Conservation (phyloP, 1,284 basidiomycete species). For the Apiotrichum mycotoxinovorans region DNA sequence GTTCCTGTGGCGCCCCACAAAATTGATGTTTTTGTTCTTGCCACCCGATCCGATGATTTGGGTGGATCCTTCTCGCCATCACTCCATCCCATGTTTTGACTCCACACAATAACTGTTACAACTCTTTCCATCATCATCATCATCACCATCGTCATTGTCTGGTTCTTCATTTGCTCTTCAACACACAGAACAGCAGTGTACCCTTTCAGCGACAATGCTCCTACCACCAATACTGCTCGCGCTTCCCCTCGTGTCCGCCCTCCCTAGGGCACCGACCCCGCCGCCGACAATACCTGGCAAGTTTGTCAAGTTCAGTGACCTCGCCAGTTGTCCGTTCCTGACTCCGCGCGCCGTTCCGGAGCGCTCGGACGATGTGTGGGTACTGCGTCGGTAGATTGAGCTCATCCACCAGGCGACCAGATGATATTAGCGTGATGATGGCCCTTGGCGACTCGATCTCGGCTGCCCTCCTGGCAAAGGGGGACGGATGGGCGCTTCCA, state of each 20-base stretch:
- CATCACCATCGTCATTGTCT: no score
- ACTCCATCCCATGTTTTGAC: no score
- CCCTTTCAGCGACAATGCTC: no score
- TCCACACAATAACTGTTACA: no score
- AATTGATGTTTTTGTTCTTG: no score
- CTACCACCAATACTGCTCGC: not conserved
- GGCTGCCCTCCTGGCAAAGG: constrained; percentile 43
- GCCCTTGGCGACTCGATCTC: constrained; percentile 51
- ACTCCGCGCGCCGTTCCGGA: constrained; percentile 9
- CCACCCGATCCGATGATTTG: no score
- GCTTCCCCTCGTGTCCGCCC: not conserved
- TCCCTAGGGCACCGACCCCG: not conserved
- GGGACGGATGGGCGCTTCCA: constrained; percentile 1
- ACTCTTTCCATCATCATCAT: no score
- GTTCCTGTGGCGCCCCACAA: not conserved
- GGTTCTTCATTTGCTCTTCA: no score
- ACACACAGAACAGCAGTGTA: no score
- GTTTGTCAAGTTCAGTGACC: constrained; percentile 24
- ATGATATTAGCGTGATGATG: constrained; percentile 47
- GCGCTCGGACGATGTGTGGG: constrained; percentile 30
- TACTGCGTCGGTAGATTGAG: not conserved
- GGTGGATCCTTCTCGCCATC: no score
- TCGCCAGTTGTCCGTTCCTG: constrained; percentile 25
- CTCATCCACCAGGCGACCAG: constrained; percentile 35
- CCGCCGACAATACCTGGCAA: constrained; percentile 13